phyloP scores from a whole-genome alignment of 2,329 filamentous ascomycete genomes.

The Aotearoamyces nothofagi region DNA sequence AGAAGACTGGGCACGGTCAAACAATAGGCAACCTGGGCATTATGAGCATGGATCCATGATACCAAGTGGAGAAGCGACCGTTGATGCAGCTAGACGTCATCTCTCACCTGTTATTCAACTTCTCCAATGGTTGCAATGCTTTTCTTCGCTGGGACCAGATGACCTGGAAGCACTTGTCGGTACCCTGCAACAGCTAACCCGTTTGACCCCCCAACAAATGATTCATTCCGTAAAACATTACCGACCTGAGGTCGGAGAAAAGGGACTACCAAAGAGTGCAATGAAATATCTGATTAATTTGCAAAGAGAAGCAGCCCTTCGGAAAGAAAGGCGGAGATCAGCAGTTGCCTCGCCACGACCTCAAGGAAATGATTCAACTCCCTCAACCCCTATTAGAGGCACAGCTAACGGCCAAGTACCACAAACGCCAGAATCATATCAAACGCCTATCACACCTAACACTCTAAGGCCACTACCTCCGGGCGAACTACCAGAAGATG shows the following conservation, averaged over 20 bases:
- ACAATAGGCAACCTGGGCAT: constrained; percentile 89
- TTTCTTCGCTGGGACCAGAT: constrained; percentile 75
- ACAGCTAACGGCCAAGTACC: constrained; percentile 7
- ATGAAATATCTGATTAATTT: constrained; percentile 73
- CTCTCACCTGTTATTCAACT: constrained; percentile 84
- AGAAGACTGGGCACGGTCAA: constrained; percentile 89
- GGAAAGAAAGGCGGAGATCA: constrained; percentile 34
- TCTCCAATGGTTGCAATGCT: constrained; percentile 94
- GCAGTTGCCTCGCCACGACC: constrained; percentile 25
- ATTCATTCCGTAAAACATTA: constrained; percentile 90
- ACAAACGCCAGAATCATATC: constrained; percentile 23
- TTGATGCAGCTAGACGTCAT: constrained; percentile 72
- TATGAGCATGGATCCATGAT: constrained; percentile 85
- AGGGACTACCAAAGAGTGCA: constrained; percentile 73
- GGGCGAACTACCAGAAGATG: constrained; percentile 26
- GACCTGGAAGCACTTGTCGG: constrained; percentile 78
- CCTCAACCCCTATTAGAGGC: constrained; percentile 27
- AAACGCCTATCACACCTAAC: constrained; percentile 15
- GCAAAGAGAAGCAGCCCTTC: constrained; percentile 55
- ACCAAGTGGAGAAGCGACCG: constrained; percentile 70
- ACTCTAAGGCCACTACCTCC: constrained; percentile 9
- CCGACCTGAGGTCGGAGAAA: constrained; percentile 87
- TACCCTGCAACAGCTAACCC: constrained; percentile 78
- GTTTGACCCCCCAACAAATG: constrained; percentile 73
- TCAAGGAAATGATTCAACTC: constrained; percentile 20